Percentiles rank a stretch among this genome's conserved stretches.
phyloP scores from a whole-genome alignment of 1,284 basidiomycete species.

The Ceratobasidium sp. region DNA sequence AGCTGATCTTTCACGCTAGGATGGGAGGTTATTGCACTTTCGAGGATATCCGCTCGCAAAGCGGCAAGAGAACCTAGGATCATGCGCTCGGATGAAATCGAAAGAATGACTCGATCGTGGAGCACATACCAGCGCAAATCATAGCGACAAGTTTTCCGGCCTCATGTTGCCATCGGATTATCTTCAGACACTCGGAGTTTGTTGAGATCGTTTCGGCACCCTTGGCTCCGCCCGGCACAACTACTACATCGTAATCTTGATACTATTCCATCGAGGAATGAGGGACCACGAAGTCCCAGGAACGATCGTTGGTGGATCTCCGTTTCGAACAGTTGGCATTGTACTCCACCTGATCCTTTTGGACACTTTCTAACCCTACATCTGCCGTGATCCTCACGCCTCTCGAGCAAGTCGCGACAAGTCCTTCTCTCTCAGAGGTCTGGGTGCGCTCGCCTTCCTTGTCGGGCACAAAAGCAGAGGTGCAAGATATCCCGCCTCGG shows the following conservation, averaged over 20 bases:
- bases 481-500: constrained; percentile 75
- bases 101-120: not conserved
- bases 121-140: constrained; percentile 80
- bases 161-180: constrained; percentile 74
- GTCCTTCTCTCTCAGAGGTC: constrained; percentile 11
- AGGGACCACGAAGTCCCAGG: too few species aligned
- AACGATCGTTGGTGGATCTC: too few species aligned
- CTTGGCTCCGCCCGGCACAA: constrained; percentile 86
- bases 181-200: constrained; percentile 71
- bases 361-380: constrained; percentile 62
- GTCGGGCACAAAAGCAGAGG: constrained; percentile 75
- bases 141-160: constrained; percentile 78
- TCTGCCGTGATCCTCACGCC: constrained; percentile 83
- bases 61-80: constrained; percentile 76
- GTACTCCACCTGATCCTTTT: constrained; percentile 40
- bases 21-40: constrained; percentile 79
- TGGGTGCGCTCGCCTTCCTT: constrained; percentile 49
- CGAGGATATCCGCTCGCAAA: constrained; percentile 71
- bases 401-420: constrained; percentile 73
- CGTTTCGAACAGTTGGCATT: not conserved
- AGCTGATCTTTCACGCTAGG: constrained; percentile 79
- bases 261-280: constrained; percentile 57
- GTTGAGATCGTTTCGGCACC: constrained; percentile 82
- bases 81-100: not conserved
- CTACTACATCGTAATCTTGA: constrained; percentile 74